A percentile compares a stretch with the other conserved stretches of the same genome.
phyloP scores from a whole-genome alignment of 2,329 filamentous ascomycete genomes.

The Cercospora zeae-maydis region DNA sequence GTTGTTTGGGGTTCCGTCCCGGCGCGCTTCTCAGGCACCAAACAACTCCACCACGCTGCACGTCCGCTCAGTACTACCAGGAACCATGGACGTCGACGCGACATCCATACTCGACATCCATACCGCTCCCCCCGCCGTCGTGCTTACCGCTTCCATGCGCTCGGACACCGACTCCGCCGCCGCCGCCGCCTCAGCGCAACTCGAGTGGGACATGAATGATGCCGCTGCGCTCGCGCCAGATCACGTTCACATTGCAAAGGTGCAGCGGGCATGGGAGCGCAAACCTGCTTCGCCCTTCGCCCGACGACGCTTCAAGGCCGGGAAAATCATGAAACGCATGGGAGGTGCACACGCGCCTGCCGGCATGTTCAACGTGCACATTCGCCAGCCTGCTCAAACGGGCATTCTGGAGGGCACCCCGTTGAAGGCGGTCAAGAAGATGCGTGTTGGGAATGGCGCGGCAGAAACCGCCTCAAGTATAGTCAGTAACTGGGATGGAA shows the following conservation, averaged over 20 bases:
- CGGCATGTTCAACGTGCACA: slow-evolving; percentile 14
- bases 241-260: slow-evolving; percentile 41
- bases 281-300: slow-evolving; percentile 43
- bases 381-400: neutral
- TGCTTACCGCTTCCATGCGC: neutral
- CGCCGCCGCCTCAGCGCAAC: slow-evolving; percentile 3
- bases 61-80: neutral
- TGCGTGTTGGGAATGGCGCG: slow-evolving; percentile 33
- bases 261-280: slow-evolving; percentile 50
- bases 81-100: slow-evolving; percentile 5
- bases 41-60: neutral
- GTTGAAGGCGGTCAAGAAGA: slow-evolving; percentile 45
- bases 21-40: neutral
- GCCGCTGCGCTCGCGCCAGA: slow-evolving; percentile 41
- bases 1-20: neutral
- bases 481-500: slow-evolving; percentile 30
- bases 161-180: neutral
- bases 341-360: slow-evolving; percentile 3
- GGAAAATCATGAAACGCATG: slow-evolving; percentile 47
- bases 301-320: slow-evolving; percentile 32
- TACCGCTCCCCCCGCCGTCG: neutral
- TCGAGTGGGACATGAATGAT: slow-evolving; percentile 42
- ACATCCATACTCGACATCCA: slow-evolving; percentile 8
- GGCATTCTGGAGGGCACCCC: slow-evolving; percentile 30
- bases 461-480: slow-evolving; percentile 17